Percentiles rank a stretch among this genome's conserved stretches.
Conservation (phyloP, 2,329 filamentous ascomycete species). For the Penicillium olsonii region DNA sequence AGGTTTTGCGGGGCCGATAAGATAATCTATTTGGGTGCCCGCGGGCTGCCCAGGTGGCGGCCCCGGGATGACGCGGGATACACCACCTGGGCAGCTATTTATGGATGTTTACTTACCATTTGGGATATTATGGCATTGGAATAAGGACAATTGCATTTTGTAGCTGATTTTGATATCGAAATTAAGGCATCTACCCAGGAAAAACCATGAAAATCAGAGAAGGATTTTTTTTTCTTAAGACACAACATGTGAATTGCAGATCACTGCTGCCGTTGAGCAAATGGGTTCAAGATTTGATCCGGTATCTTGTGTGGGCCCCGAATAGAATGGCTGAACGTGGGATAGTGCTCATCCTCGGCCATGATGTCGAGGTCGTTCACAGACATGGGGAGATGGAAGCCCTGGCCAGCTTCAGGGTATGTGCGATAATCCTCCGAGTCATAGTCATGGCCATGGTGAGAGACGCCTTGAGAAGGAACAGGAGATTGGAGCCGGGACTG, state of each 20-base stretch:
- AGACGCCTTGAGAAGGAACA: slow-evolving; percentile 17
- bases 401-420: slow-evolving; percentile 65
- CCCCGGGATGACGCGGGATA: too few relatives aligned
- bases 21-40: slow-evolving; percentile 4
- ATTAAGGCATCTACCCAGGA: too few relatives aligned
- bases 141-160: too few relatives aligned
- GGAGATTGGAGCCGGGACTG: slow-evolving; percentile 1
- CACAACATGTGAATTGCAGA: neutral
- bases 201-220: too few relatives aligned
- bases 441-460: slow-evolving; percentile 44
- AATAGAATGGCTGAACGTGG: slow-evolving; percentile 56
- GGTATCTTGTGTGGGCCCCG: neutral
- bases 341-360: slow-evolving; percentile 58
- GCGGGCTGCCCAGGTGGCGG: too few relatives aligned
- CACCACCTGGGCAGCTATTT: too few relatives aligned
- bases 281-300: neutral
- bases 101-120: too few relatives aligned
- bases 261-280: neutral
- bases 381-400: slow-evolving; percentile 59
- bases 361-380: slow-evolving; percentile 63
- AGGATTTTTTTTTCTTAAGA: neutral
- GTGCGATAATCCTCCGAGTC: slow-evolving; percentile 59
- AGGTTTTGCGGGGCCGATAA: slow-evolving; percentile 12
- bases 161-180: too few relatives aligned
- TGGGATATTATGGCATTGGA: too few relatives aligned